Base-by-base conservation (phyloP, 805 yeast species). In the Saccharomyces paradoxus region DNA sequence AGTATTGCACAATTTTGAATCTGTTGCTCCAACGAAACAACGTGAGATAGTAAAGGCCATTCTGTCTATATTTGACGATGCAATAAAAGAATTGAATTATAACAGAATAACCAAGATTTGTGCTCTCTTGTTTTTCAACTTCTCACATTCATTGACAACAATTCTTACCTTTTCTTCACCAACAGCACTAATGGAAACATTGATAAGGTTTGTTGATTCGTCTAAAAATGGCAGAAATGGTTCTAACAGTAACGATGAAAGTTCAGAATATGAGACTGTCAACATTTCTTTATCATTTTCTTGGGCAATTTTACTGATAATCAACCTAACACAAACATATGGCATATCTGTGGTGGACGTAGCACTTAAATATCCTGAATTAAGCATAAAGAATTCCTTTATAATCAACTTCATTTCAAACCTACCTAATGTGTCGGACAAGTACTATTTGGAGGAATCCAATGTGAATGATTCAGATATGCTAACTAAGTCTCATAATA, bases 231-330 rank as follows among this genome's bases (percentile, higher is more conserved):
- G 56, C 5, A 50, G 56, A 12, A 54, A 58, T 1, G 51, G 53
- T 13, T 30, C 51, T 6, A 57, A 55, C 37, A 30, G 56, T 48
- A 67, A 67, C 48, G 64, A 69, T 44, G 64, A 76, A 56, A 58
- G 48, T 27, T 84, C 81, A 52, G 86, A 81, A 52, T 74, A 75
- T 54, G 79, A 81, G 59, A 80, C 79, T 57, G 89, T 85, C 65
- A 94, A 86, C 41, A 68, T 75, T 13, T 87, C 83, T 62, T 74
- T 88, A 1, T 83, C 87, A 44, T 83, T 85, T 66, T 90, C 95
- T 0, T 74, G 81, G 49, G 71, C 83, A 1, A 62, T 86, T 27
- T 64, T 84, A 41, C 72, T 84, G 46, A 60, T 82, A 8, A 60
- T 73, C 2, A 63, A 72, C 17, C 62, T 77, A n/a, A 68, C 68